Evolutionary conservation across 441 rosid species (phyloP).

Genomic region (Flueggea neowawraea): DNA sequence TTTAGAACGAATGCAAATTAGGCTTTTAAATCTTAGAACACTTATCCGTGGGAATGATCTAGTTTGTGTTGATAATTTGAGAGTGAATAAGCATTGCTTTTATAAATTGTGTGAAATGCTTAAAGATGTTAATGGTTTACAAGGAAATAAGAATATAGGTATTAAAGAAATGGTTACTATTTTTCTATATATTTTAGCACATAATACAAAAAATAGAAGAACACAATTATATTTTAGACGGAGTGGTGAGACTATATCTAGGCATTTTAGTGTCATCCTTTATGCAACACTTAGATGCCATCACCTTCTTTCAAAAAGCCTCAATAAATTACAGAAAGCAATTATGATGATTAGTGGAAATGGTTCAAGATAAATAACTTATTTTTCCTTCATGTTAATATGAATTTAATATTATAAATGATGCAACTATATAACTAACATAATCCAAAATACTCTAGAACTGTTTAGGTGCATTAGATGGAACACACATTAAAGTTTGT

Average conservation of each 20-base stretch:
- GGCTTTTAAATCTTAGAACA: too few relatives aligned
- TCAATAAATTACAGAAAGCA: background rate
- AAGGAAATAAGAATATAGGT: background rate
- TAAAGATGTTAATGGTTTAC: background rate
- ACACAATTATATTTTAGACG: too few relatives aligned
- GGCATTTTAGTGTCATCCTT: too few relatives aligned
- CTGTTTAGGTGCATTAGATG: slow-evolving; percentile 10
- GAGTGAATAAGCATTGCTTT: too few relatives aligned
- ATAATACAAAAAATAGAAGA: background rate
- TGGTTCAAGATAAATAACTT: background rate
- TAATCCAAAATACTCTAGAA: too few relatives aligned
- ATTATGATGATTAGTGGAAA: background rate
- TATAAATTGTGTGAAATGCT: background rate
- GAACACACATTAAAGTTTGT: slow-evolving; percentile 3
- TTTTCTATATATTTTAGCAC: background rate
- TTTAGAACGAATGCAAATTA: too few relatives aligned
- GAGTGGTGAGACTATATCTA: too few relatives aligned
- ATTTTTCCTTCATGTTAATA: background rate
- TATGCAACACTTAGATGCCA: background rate
- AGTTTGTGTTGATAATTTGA: too few relatives aligned
- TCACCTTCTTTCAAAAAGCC: background rate
- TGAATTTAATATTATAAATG: background rate
- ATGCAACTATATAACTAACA: background rate
- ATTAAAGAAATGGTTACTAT: background rate
- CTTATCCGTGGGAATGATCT: too few relatives aligned